Percentiles rank a stretch among this genome's conserved stretches.
Conservation (phyloP, 106 monocot genomes). For the Dioscorea alata region DNA sequence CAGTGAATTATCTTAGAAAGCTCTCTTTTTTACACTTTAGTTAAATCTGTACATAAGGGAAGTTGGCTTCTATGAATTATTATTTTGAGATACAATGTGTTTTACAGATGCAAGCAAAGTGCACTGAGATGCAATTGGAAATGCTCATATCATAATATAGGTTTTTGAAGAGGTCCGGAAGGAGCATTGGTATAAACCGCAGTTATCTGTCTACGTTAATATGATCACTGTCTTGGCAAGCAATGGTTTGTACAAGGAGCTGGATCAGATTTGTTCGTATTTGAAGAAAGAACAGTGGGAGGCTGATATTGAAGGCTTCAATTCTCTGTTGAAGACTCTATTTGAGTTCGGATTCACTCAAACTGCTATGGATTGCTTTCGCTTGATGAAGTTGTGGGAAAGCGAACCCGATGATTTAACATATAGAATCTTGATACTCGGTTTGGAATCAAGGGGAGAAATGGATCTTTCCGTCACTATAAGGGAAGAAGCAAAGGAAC, state of each 20-base stretch:
- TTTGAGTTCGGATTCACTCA: constrained; percentile 51
- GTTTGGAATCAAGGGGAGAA: constrained; percentile 56
- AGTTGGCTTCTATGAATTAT: neutral
- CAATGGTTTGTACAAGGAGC: constrained; percentile 32
- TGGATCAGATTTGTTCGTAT: constrained; percentile 43
- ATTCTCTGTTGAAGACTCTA: constrained; percentile 51
- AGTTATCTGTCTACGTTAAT: constrained; percentile 50
- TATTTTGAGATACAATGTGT: neutral
- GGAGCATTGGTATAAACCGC: constrained; percentile 87
- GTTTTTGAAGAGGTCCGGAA: constrained; percentile 82
- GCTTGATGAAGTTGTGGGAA: constrained; percentile 81
- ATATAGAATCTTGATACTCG: constrained; percentile 50
- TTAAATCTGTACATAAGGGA: neutral
- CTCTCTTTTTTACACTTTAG: neutral
- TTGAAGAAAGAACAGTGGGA: constrained; percentile 48
- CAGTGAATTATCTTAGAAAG: neutral
- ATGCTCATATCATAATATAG: constrained; percentile 36
- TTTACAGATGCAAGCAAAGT: constrained; percentile 9
- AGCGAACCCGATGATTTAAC: constrained; percentile 72
- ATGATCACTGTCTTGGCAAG: constrained; percentile 60
- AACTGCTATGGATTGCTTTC: constrained; percentile 64
- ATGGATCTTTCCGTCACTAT: constrained; percentile 28
- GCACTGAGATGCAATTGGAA: constrained; percentile 4
- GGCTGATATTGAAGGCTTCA: constrained; percentile 74
- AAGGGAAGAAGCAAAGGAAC: constrained; percentile 50